Conservation (phyloP, 2,329 filamentous ascomycete species). For the Aspergillus felis region DNA sequence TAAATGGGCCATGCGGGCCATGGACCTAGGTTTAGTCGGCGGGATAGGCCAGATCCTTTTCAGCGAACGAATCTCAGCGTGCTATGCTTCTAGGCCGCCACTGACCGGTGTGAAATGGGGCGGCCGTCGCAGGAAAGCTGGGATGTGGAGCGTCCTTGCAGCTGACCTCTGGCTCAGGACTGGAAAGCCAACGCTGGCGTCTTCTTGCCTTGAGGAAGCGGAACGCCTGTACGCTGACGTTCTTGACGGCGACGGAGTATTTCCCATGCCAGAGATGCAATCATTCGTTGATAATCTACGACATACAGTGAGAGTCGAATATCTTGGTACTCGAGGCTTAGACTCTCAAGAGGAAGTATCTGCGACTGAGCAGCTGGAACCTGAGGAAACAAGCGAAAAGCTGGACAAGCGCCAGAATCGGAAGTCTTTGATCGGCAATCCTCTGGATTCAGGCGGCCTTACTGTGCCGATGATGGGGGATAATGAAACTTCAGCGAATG, state of each 20-base stretch:
- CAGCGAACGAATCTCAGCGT: conserved; percentile 79
- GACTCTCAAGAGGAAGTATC: conserved; percentile 28
- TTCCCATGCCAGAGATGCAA: conserved; percentile 53
- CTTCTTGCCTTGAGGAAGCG: conserved; percentile 71
- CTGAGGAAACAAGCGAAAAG: conserved; percentile 50
- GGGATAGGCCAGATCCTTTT: conserved; percentile 74
- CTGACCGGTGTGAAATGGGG: conserved; percentile 66
- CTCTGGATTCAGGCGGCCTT: conserved; percentile 53
- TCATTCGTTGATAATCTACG: conserved; percentile 42
- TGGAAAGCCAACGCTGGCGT: conserved; percentile 72
- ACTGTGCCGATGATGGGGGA: conserved; percentile 31
- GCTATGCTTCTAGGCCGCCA: conserved; percentile 71
- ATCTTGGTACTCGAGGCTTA: conserved; percentile 40
- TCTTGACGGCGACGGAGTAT: conserved; percentile 34
- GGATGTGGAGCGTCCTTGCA: conserved; percentile 80
- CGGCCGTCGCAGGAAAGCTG: conserved; percentile 74
- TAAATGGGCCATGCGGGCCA: conserved; percentile 73
- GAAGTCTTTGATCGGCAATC: conserved; percentile 51
- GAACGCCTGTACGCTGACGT: conserved; percentile 49
- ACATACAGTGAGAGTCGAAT: conserved; percentile 41
- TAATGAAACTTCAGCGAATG: conserved; percentile 33
- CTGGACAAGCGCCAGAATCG: conserved; percentile 53
- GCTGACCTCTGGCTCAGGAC: conserved; percentile 79
- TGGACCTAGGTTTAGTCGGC: conserved; percentile 74
- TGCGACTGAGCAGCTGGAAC: conserved; percentile 25